Conservation (phyloP, 148 eudicot species). For the Cornus florida region DNA sequence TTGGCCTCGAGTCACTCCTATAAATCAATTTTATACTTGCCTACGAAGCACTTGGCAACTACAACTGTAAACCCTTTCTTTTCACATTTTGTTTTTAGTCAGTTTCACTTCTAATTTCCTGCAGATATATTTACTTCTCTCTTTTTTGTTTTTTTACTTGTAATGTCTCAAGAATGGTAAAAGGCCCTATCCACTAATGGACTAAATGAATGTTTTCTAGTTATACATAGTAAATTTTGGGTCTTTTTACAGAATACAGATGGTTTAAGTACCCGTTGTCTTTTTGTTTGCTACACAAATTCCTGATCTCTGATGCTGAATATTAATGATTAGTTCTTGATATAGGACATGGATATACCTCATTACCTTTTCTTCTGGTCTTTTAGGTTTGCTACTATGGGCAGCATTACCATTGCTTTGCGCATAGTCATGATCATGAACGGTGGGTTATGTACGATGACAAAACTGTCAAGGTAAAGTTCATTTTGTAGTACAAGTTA, state of each 20-base stretch:
- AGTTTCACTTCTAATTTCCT: neutral
- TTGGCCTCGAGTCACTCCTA: neutral
- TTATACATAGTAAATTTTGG: neutral
- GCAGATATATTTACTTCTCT: neutral
- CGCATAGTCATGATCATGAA: conserved; percentile 66
- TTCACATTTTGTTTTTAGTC: neutral
- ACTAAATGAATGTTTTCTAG: neutral
- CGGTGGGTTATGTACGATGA: conserved; percentile 98
- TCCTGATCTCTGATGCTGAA: neutral
- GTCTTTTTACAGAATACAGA: neutral
- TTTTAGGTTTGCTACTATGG: conserved; percentile 93
- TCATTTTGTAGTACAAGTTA: neutral
- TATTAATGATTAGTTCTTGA: neutral
- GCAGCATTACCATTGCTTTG: conserved; percentile 96
- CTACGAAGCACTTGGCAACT: too few species aligned
- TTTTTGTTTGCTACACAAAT: neutral
- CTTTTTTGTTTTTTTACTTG: neutral
- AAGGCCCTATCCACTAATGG: neutral
- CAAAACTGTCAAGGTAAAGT: conserved; percentile 82
- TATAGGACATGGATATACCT: neutral
- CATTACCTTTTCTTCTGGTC: conserved; percentile 1
- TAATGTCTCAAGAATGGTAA: neutral
- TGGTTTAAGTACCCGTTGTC: neutral
- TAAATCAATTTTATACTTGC: too few species aligned
- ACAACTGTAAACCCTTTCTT: too few species aligned